Evolutionary conservation across 345 rosid species (phyloP).

Genomic region (Gossypium raimondii): DNA sequence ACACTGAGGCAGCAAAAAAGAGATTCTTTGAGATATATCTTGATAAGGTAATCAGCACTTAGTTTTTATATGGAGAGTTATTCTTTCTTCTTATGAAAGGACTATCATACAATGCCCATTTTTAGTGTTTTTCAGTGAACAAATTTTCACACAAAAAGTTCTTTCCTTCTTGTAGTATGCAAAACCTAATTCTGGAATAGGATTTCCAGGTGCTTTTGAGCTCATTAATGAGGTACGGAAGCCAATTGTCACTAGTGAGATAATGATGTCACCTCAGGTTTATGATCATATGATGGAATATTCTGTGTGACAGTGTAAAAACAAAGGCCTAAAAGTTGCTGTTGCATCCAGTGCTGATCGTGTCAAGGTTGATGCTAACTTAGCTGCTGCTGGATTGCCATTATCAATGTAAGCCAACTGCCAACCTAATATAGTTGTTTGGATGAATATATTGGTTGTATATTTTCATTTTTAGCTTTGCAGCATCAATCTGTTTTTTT

Average conservation of each 20-base stretch:
- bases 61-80: not conserved
- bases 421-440: not conserved
- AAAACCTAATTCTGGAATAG: slow-evolving; percentile 91
- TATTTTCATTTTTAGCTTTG: not conserved
- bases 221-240: slow-evolving; percentile 72
- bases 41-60: slow-evolving; percentile 50
- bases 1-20: slow-evolving; percentile 61
- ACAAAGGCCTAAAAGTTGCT: slow-evolving; percentile 82
- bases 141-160: slow-evolving; percentile 7
- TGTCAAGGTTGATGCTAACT: slow-evolving; percentile 89
- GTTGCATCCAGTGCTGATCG: slow-evolving; percentile 98
- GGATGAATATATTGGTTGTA: not conserved
- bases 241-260: slow-evolving; percentile 1
- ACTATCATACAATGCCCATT: not conserved
- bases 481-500: not conserved
- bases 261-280: not conserved
- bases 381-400: slow-evolving; percentile 81
- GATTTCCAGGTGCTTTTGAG: slow-evolving; percentile 92
- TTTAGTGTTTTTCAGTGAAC: not conserved
- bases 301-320: slow-evolving; percentile 59
- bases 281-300: not conserved
- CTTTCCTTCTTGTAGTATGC: slow-evolving; percentile 52
- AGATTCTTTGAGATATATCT: slow-evolving; percentile 93
- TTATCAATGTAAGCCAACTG: slow-evolving; percentile 56
- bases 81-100: not conserved